These are phyloP conservation scores for Castanea crenata DNA, from an alignment of 306 rosid species.

Conservation along the genomic window DNA sequence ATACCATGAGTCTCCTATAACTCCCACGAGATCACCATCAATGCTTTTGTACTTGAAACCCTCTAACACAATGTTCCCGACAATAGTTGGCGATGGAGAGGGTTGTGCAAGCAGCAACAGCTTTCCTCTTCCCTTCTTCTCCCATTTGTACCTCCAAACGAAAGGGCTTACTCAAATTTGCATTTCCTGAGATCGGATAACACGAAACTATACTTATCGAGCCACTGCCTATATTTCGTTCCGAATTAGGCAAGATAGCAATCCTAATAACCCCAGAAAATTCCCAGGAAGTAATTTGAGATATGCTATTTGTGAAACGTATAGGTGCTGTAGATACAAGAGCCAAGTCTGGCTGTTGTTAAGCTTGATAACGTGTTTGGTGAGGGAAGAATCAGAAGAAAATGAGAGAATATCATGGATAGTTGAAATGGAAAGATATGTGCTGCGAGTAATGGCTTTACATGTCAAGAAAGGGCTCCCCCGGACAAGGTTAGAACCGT, in stretches of 20 bases:
- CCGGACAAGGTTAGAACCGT: conserved; percentile 65
- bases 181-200: conserved; percentile 77
- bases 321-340: conserved; percentile 60
- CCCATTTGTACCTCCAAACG: conserved; percentile 64
- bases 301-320: conserved; percentile 29
- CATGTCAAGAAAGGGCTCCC: conserved; percentile 83
- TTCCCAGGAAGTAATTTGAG: conserved; percentile 43
- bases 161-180: conserved; percentile 48
- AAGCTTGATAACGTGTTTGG: conserved; percentile 58
- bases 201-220: conserved; percentile 67
- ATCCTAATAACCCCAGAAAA: conserved; percentile 66
- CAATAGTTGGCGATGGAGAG: conserved; percentile 70
- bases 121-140: conserved; percentile 70
- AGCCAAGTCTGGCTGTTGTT: conserved; percentile 86
- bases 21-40: conserved; percentile 89
- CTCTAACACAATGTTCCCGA: conserved; percentile 35
- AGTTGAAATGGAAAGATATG: conserved; percentile 60
- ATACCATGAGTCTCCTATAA: conserved; percentile 72
- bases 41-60: conserved; percentile 67
- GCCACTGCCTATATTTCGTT: conserved; percentile 28
- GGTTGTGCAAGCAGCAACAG: conserved; percentile 86
- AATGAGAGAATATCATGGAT: conserved; percentile 58
- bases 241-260: conserved; percentile 56
- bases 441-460: conserved; percentile 31
- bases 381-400: conserved; percentile 37